Base-by-base conservation (phyloP, 495 filamentous ascomycete genomes). In the Daldinia vernicosa region DNA sequence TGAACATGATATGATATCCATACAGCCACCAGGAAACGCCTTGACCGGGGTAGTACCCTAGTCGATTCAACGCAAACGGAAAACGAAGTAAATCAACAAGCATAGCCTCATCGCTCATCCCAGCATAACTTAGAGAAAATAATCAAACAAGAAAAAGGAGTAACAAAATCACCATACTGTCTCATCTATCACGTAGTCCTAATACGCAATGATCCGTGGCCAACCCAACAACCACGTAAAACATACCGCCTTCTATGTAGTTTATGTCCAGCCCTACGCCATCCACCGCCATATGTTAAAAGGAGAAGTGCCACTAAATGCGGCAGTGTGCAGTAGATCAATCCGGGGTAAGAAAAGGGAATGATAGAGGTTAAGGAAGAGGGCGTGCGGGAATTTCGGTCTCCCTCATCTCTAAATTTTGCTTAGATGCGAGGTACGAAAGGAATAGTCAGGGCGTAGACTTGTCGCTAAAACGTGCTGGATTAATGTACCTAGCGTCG, bases 61-160 rank as follows among this genome's bases (percentile, higher is more conserved):
- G 52, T 30, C n/a, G 33, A 17, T 26, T 24, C 14, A 35, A 54
- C 15, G 30, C 11, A 35, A 59, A 55, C 33, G 39, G 57, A 63
- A 60, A 39, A 53, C 1, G 27, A 53, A 53, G 27, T 30, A 53
- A 28, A 53, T 24, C 43, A 47, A 53, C 50, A n/a, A 53, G 26
- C 70, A 68, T 72, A 68, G 65, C 70, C 61, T 65, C 70, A 61
- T 72, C 33, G 3, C 60, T 72, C 69, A 26, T 72, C 28, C 40
- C 12, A 22, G 37, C 47, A 56, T 33, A 33, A 12, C 28, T n/a
- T 40, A 26, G 19, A 58, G 32, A 33, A 47, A 39, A 33, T 19
- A 40, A 50, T 12, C 6, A 12, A 51, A 57, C 22, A 47, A 61
- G 26, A 24, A 15, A n/a, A 39, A 1, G 19, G 30, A 63, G 28